Conservation (phyloP, 2,329 filamentous ascomycete species). For the Claviceps maximensis region DNA sequence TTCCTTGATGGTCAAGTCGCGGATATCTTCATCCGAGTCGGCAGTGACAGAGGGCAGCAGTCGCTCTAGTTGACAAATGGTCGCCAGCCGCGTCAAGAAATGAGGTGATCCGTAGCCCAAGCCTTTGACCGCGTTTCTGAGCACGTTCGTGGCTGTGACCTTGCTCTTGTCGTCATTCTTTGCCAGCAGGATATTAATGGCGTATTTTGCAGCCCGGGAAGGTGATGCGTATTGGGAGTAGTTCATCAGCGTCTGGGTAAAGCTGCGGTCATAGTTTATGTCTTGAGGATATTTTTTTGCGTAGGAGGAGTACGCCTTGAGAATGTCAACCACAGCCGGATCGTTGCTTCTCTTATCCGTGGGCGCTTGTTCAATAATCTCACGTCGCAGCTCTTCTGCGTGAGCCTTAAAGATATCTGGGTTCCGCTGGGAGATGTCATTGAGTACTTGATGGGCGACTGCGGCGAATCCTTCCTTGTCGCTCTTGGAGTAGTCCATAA, state of each 20-base stretch:
- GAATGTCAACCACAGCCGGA: constrained; percentile 65
- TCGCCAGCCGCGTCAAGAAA: constrained; percentile 62
- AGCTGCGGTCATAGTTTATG: constrained; percentile 67
- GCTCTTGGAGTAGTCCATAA: constrained; percentile 76
- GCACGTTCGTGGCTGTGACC: constrained; percentile 71
- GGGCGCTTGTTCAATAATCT: constrained; percentile 70
- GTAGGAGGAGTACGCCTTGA: constrained; percentile 90
- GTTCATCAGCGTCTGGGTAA: constrained; percentile 65
- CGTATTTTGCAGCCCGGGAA: constrained; percentile 79
- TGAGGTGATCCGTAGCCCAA: constrained; percentile 60
- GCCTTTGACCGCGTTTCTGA: constrained; percentile 61
- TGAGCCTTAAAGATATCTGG: constrained; percentile 88
- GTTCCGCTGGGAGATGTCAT: constrained; percentile 80
- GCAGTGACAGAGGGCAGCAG: constrained; percentile 60
- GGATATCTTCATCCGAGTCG: constrained; percentile 62
- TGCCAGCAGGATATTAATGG: constrained; percentile 77
- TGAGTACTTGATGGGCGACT: constrained; percentile 77
- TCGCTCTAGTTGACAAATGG: constrained; percentile 62
- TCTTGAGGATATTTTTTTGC: constrained; percentile 76
- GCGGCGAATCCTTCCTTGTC: constrained; percentile 66
- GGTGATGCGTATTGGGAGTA: constrained; percentile 77
- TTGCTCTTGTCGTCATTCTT: constrained; percentile 59
- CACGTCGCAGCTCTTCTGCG: constrained; percentile 79
- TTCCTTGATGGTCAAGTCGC: constrained; percentile 62
- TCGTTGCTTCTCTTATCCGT: constrained; percentile 55